These are phyloP conservation scores for Mucor piriformis DNA, from an alignment of 371 early-diverging fungal species.

Conservation along the genomic window DNA sequence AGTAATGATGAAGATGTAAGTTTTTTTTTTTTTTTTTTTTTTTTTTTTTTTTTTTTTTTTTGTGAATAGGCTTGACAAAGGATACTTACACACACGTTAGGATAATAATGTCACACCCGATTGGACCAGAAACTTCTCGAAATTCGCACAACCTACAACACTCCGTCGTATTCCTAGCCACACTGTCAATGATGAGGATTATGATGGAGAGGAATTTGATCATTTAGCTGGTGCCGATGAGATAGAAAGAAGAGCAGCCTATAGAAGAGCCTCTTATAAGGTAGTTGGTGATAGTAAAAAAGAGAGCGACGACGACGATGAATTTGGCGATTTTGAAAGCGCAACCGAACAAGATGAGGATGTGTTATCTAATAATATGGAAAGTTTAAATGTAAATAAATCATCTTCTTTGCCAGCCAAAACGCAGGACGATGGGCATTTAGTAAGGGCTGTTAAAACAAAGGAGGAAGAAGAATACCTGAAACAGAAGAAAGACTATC, in stretches of 20 bases:
- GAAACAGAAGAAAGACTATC: constrained; percentile 23
- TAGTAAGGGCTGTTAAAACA: constrained; percentile 34
- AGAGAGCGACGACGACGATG: constrained; percentile 21
- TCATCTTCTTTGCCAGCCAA: background rate
- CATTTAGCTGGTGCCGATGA: constrained; percentile 40
- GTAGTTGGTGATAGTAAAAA: constrained; percentile 19
- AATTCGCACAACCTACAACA: constrained; percentile 44
- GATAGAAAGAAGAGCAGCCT: constrained; percentile 34
- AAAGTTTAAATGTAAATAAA: constrained; percentile 17
- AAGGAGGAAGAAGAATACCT: constrained; percentile 29
- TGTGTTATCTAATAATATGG: constrained; percentile 16
- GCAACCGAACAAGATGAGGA: constrained; percentile 8
- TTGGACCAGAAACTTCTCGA: constrained; percentile 40
- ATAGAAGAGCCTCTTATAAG: constrained; percentile 16
- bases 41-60: background rate
- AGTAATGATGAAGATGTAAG: constrained; percentile 25
- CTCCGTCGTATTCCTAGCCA: constrained; percentile 35
- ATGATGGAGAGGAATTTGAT: constrained; percentile 40
- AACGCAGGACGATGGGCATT: constrained; percentile 16
- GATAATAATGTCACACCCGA: constrained; percentile 27
- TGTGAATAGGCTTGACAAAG: background rate
- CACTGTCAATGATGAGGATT: constrained; percentile 33
- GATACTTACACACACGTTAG: too few relatives aligned
- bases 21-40: background rate
- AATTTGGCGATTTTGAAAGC: constrained; percentile 29